Evolutionary conservation across 768 basidiomycete genomes (phyloP).

Genomic region (Tremella fuciformis): DNA sequence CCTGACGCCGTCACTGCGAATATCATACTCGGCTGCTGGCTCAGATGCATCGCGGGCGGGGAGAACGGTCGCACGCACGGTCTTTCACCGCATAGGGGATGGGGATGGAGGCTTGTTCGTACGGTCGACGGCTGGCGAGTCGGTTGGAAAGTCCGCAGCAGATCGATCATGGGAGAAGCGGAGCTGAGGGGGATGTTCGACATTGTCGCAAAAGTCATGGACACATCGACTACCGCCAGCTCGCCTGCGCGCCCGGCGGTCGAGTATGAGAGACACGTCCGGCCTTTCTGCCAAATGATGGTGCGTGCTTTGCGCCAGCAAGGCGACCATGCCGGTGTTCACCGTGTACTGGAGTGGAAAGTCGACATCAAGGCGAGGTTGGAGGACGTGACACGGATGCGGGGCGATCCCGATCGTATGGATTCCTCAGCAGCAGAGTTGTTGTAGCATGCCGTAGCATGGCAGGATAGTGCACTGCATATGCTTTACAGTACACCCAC

Average conservation of each 20-base stretch:
- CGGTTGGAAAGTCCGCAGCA: constrained; percentile 1
- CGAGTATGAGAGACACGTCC: constrained; percentile 57
- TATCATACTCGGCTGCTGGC: constrained; percentile 62
- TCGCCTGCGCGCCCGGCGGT: constrained; percentile 8
- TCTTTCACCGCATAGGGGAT: too few relatives aligned
- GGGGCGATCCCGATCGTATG: too few relatives aligned
- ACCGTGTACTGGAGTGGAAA: constrained; percentile 32
- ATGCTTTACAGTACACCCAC: constrained; percentile 24
- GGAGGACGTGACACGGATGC: neutral
- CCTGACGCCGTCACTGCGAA: constrained; percentile 71
- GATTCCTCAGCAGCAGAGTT: too few relatives aligned
- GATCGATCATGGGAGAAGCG: neutral
- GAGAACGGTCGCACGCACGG: constrained; percentile 26
- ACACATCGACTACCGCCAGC: constrained; percentile 5
- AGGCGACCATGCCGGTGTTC: constrained; percentile 58
- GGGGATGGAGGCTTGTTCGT: neutral
- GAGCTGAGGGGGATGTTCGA: constrained; percentile 9
- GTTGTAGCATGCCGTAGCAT: too few relatives aligned
- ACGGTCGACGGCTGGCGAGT: constrained; percentile 1
- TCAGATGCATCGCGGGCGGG: constrained; percentile 54
- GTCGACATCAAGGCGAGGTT: constrained; percentile 18
- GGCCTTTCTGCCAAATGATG: constrained; percentile 71
- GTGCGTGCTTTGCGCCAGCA: constrained; percentile 63
- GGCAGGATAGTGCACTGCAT: too few relatives aligned
- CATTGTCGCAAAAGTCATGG: constrained; percentile 13